phyloP scores from a whole-genome alignment of 129 eudicot genomes.

The Oenanthe sinensis region DNA sequence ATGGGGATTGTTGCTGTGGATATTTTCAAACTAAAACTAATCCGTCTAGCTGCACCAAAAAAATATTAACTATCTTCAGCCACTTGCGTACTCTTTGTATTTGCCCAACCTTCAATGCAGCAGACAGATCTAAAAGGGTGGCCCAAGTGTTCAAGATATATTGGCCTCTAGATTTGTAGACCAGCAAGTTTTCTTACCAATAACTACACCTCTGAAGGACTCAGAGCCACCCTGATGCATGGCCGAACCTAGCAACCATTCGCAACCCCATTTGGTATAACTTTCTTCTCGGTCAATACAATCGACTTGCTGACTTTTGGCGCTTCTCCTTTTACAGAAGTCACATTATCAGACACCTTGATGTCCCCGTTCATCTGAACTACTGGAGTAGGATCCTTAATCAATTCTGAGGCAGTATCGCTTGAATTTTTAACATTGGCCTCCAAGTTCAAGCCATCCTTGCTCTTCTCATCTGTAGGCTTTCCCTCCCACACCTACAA shows the following conservation, averaged over 20 bases:
- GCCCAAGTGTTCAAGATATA: not conserved
- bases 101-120: not conserved
- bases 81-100: not conserved
- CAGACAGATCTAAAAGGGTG: not conserved
- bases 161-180: not conserved
- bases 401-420: conserved; percentile 22
- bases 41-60: not conserved
- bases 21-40: too few species aligned
- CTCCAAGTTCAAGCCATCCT: conserved; percentile 33
- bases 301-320: conserved; percentile 12
- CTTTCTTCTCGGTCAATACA: conserved; percentile 19
- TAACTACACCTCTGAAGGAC: too few species aligned
- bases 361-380: conserved; percentile 27
- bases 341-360: not conserved
- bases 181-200: too few species aligned
- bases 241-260: conserved; percentile 34
- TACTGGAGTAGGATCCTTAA: conserved; percentile 19
- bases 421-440: conserved; percentile 20
- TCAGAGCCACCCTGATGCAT: conserved; percentile 17
- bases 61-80: not conserved
- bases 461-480: conserved; percentile 34
- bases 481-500: conserved; percentile 56
- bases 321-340: conserved; percentile 8
- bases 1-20: too few species aligned
- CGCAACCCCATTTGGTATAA: conserved; percentile 35